Evolutionary conservation across 2,329 filamentous ascomycete genomes (phyloP).

Genomic region (Penicillium sp.): DNA sequence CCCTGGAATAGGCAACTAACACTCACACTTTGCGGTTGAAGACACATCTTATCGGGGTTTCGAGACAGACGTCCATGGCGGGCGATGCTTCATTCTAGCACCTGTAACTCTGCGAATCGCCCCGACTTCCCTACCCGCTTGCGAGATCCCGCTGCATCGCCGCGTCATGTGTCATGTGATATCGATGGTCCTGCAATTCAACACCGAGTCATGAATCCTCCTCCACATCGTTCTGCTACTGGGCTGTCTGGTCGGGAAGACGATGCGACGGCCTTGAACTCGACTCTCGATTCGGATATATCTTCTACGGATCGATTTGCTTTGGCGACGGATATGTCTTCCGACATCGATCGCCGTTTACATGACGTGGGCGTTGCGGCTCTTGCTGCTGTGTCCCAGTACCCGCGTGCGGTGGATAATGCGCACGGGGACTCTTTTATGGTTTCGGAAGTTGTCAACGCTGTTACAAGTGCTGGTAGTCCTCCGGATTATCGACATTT

Average conservation of each 20-base stretch:
- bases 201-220: conserved; percentile 18
- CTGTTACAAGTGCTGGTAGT: conserved; percentile 19
- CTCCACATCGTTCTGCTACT: conserved; percentile 4
- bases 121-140: conserved; percentile 2
- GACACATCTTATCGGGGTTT: background rate
- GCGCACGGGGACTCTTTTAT: conserved; percentile 17
- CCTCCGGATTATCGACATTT: background rate
- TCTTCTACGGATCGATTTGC: conserved; percentile 2
- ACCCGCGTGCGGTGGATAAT: conserved; percentile 23
- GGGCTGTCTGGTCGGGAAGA: conserved; percentile 3
- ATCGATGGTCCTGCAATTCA: conserved; percentile 9
- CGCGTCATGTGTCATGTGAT: conserved; percentile 25
- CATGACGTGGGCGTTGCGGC: conserved; percentile 29
- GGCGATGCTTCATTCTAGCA: conserved; percentile 19
- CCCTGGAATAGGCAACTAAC: background rate
- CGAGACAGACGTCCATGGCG: conserved; percentile 12
- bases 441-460: conserved; percentile 30
- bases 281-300: background rate
- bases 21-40: background rate
- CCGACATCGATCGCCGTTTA: conserved; percentile 19
- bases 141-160: conserved; percentile 2
- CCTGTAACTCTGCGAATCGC: conserved; percentile 6
- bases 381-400: conserved; percentile 31
- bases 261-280: conserved; percentile 2
- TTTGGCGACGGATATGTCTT: conserved; percentile 8